phyloP scores from a whole-genome alignment of 2,329 filamentous ascomycete genomes.

The Cercospora sojina region DNA sequence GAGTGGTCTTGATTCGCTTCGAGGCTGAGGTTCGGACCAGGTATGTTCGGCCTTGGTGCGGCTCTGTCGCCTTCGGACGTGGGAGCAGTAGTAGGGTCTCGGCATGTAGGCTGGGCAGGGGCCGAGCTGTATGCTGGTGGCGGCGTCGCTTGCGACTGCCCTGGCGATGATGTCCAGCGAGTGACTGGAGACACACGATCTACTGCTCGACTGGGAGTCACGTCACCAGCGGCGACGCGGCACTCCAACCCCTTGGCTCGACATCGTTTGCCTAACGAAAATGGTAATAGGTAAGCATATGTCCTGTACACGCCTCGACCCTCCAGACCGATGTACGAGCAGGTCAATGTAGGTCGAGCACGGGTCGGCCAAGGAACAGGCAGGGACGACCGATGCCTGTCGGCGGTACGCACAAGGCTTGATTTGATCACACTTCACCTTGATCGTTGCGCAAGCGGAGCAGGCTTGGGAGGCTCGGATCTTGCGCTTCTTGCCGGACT shows the following conservation, averaged over 20 bases:
- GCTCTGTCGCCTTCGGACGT: neutral
- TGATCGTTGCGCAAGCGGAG: conserved; percentile 25
- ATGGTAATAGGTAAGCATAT: neutral
- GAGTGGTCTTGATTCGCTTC: conserved; percentile 18
- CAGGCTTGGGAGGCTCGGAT: conserved; percentile 27
- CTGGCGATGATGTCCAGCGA: conserved; percentile 15
- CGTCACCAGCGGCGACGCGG: conserved; percentile 17
- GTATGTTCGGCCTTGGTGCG: conserved; percentile 1
- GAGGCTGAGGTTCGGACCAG: neutral
- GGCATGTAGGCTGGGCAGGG: neutral
- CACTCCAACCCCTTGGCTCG: conserved; percentile 24
- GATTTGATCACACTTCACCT: conserved; percentile 28
- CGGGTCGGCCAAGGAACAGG: neutral
- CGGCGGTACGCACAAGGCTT: conserved; percentile 19
- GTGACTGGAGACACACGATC: conserved; percentile 6
- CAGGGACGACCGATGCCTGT: neutral
- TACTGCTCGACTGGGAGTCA: neutral
- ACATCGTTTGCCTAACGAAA: conserved; percentile 18
- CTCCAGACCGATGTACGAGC: neutral
- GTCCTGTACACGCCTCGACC: neutral
- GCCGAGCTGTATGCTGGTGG: neutral
- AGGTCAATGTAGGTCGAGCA: neutral
- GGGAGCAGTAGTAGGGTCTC: neutral
- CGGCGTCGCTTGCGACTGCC: conserved; percentile 1
- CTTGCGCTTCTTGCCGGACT: conserved; percentile 27